Evolutionary conservation across 2,329 filamentous ascomycete species (phyloP).

Genomic region (Metarhizium guizhouense): DNA sequence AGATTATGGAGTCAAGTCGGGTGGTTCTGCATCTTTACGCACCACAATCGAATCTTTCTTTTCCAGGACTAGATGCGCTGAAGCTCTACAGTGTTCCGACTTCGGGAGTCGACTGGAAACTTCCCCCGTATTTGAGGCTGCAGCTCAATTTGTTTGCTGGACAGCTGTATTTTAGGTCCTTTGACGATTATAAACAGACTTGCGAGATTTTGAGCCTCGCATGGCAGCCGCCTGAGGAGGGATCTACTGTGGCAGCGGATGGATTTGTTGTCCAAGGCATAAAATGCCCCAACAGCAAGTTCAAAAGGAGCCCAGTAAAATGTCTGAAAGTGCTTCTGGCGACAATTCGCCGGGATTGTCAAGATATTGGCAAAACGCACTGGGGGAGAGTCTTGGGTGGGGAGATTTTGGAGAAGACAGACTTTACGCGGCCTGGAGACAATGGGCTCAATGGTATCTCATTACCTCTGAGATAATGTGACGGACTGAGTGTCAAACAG

Average conservation of each 20-base stretch:
- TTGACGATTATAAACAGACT: constrained; percentile 41
- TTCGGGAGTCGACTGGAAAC: too few species aligned
- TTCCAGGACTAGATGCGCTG: constrained; percentile 10
- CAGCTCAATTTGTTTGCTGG: constrained; percentile 59
- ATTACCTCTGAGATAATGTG: too few species aligned
- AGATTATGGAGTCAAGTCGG: constrained; percentile 22
- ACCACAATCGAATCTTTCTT: constrained; percentile 30
- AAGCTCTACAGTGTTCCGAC: constrained; percentile 12
- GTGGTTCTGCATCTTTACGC: constrained; percentile 43
- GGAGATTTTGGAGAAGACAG: too few species aligned
- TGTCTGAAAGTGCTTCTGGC: constrained; percentile 21
- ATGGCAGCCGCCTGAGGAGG: too few species aligned
- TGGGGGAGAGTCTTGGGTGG: too few species aligned
- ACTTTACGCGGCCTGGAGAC: too few species aligned
- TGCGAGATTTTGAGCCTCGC: constrained; percentile 45
- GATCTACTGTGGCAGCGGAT: constrained; percentile 16
- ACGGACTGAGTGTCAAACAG: too few species aligned
- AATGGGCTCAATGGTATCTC: too few species aligned
- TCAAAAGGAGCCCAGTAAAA: constrained; percentile 7
- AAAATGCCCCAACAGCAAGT: background rate
- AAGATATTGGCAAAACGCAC: too few species aligned
- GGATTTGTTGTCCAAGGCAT: background rate
- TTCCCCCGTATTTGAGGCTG: background rate
- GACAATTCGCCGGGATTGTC: constrained; percentile 21
- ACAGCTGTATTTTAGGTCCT: constrained; percentile 51